These are phyloP conservation scores for Mycena belliarum DNA, from an alignment of 768 basidiomycete genomes.

Conservation along the genomic window DNA sequence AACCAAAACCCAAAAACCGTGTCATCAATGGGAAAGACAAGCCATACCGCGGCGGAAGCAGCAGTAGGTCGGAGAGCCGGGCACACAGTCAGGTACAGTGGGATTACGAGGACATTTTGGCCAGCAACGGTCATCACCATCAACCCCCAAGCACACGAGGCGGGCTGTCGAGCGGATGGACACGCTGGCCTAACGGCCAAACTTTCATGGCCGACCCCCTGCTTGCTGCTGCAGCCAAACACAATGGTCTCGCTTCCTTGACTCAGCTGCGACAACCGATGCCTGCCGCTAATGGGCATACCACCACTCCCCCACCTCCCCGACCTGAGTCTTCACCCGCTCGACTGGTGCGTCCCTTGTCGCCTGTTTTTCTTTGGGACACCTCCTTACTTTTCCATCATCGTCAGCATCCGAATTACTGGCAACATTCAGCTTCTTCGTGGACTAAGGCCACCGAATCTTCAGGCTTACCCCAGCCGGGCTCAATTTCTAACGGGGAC, in stretches of 20 bases:
- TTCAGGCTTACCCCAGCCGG: background rate
- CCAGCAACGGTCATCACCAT: constrained; percentile 30
- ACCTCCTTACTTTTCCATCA: background rate
- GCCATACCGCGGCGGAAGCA: constrained; percentile 29
- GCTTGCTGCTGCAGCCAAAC: background rate
- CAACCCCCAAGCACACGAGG: constrained; percentile 26
- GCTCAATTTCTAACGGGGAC: background rate
- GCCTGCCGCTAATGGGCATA: constrained; percentile 28
- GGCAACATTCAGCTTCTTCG: constrained; percentile 11
- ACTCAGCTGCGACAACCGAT: constrained; percentile 26
- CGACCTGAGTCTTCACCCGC: constrained; percentile 18
- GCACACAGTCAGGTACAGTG: constrained; percentile 19
- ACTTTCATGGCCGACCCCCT: constrained; percentile 7
- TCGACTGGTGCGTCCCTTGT: background rate
- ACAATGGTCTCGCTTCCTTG: constrained; percentile 27
- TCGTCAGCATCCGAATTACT: constrained; percentile 10
- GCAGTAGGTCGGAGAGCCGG: constrained; percentile 25
- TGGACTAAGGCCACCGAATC: constrained; percentile 5
- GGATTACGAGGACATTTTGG: constrained; percentile 15
- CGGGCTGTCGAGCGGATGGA: constrained; percentile 15
- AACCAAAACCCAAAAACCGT: constrained; percentile 40
- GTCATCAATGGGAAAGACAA: constrained; percentile 36
- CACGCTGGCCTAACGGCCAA: constrained; percentile 19
- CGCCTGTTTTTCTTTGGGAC: no score
- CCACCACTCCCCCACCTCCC: constrained; percentile 23